These are phyloP conservation scores for Rugosomyces carneus DNA, from an alignment of 1,284 basidiomycete species.

Conservation along the genomic window DNA sequence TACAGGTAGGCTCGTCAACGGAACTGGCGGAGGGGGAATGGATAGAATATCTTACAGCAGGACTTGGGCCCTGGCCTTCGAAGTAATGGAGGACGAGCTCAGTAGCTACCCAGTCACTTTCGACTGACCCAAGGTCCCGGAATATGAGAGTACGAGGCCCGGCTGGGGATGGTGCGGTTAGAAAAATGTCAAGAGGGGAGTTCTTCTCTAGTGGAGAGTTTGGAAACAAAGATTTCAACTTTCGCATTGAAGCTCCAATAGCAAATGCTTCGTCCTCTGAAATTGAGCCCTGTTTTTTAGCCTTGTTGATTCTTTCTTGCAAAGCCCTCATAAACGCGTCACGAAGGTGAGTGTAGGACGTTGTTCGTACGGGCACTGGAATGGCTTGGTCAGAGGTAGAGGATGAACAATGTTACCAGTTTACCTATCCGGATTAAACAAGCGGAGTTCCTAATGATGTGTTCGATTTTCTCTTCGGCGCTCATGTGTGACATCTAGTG, in stretches of 20 bases:
- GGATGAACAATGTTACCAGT: slow-evolving; percentile 14
- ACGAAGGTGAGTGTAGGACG: slow-evolving; percentile 76
- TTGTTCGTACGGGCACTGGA: slow-evolving; percentile 75
- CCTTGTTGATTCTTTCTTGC: slow-evolving; percentile 55
- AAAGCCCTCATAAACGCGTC: slow-evolving; percentile 83
- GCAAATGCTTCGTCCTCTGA: slow-evolving; percentile 51
- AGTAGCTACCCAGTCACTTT: slow-evolving; percentile 67
- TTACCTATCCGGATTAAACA: slow-evolving; percentile 73
- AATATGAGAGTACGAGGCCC: slow-evolving; percentile 56
- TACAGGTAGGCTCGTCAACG: slow-evolving; percentile 2
- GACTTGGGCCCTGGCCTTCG: slow-evolving; percentile 62
- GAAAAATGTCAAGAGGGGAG: slow-evolving; percentile 60
- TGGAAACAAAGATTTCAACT: slow-evolving; percentile 72
- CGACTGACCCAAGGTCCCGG: slow-evolving; percentile 63
- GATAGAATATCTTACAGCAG: slow-evolving; percentile 45
- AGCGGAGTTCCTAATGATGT: slow-evolving; percentile 60
- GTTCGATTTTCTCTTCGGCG: slow-evolving; percentile 63
- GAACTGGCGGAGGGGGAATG: not conserved
- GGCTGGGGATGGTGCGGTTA: slow-evolving; percentile 48
- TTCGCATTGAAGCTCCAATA: slow-evolving; percentile 58
- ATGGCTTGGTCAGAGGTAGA: not conserved
- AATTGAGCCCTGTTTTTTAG: slow-evolving; percentile 44
- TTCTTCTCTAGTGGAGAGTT: slow-evolving; percentile 61
- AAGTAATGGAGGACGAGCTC: slow-evolving; percentile 74
- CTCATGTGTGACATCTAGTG: slow-evolving; percentile 36